Conservation (phyloP, 169 alveolate genomes). For the Plasmodium chabaudi region DNA sequence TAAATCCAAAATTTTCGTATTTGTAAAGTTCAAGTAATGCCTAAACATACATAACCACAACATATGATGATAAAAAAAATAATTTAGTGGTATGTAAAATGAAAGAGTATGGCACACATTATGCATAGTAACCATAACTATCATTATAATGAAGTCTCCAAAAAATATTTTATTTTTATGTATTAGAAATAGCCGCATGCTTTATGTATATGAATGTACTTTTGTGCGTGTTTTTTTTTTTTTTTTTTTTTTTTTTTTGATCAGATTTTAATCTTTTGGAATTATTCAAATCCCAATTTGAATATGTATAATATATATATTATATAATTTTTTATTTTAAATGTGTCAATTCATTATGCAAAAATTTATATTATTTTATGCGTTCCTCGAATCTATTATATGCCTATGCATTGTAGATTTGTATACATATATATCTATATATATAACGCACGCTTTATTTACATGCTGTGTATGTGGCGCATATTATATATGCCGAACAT, state of each 20-base stretch:
- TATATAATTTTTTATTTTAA: not conserved
- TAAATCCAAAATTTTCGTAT: too few relatives aligned
- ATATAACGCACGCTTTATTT: not conserved
- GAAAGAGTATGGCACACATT: too few relatives aligned
- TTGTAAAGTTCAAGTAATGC: too few relatives aligned
- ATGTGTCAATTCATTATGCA: constrained; percentile 12
- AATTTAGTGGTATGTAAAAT: too few relatives aligned
- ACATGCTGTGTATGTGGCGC: not conserved
- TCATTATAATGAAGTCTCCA: too few relatives aligned
- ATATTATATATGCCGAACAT: not conserved
- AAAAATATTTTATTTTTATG: too few relatives aligned
- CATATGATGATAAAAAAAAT: too few relatives aligned
- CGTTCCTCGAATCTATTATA: not conserved
- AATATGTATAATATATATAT: not conserved
- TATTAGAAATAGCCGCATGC: too few relatives aligned
- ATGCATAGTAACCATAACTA: too few relatives aligned
- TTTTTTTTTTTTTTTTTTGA: not conserved
- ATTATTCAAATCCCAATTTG: not conserved
- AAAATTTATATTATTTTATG: constrained; percentile 2
- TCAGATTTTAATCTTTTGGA: constrained; percentile 1
- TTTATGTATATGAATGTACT: not conserved
- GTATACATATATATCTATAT: not conserved
- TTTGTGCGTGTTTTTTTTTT: not conserved
- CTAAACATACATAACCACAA: too few relatives aligned
- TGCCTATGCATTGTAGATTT: not conserved